A percentile compares a stretch with the other conserved stretches of the same genome.
Conservation (phyloP, 2,329 filamentous ascomycete species). For the Curvularia sp. region DNA sequence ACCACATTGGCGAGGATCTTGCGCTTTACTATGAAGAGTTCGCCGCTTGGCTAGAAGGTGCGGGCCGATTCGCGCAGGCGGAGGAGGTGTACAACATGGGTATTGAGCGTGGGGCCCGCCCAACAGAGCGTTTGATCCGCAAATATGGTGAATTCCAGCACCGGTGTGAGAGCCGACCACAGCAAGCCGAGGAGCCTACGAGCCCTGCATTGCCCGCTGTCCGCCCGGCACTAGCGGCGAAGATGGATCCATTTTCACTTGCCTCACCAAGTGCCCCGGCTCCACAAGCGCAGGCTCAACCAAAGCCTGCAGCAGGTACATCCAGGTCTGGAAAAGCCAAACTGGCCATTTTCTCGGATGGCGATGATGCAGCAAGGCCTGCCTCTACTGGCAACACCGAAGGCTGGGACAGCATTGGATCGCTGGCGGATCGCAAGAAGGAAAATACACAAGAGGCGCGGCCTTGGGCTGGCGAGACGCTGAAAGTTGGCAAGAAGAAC, state of each 20-base stretch:
- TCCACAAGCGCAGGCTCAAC: slow-evolving; percentile 66
- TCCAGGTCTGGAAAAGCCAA: slow-evolving; percentile 78
- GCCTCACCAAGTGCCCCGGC: slow-evolving; percentile 61
- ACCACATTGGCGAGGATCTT: slow-evolving; percentile 83
- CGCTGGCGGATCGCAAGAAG: slow-evolving; percentile 86
- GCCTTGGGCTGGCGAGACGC: slow-evolving; percentile 89
- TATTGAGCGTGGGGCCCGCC: slow-evolving; percentile 85
- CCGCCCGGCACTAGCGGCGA: slow-evolving; percentile 82
- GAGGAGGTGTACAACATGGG: slow-evolving; percentile 93
- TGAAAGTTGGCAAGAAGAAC: slow-evolving; percentile 87
- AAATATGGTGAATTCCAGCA: slow-evolving; percentile 94
- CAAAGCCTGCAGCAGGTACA: slow-evolving; percentile 53
- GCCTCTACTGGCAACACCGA: slow-evolving; percentile 65
- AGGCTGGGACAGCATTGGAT: slow-evolving; percentile 93
- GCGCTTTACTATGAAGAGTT: slow-evolving; percentile 98
- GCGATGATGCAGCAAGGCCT: slow-evolving; percentile 62
- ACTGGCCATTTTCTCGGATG: slow-evolving; percentile 89
- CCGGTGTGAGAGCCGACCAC: slow-evolving; percentile 71
- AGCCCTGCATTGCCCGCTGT: slow-evolving; percentile 87
- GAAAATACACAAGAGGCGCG: slow-evolving; percentile 87
- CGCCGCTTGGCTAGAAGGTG: slow-evolving; percentile 87
- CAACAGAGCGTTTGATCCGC: slow-evolving; percentile 78
- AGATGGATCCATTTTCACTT: slow-evolving; percentile 76
- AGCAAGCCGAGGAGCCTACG: slow-evolving; percentile 69
- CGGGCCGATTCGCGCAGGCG: slow-evolving; percentile 84